Evolutionary conservation across 345 rosid species (phyloP).

Genomic region (Eucalyptus pauciflora): DNA sequence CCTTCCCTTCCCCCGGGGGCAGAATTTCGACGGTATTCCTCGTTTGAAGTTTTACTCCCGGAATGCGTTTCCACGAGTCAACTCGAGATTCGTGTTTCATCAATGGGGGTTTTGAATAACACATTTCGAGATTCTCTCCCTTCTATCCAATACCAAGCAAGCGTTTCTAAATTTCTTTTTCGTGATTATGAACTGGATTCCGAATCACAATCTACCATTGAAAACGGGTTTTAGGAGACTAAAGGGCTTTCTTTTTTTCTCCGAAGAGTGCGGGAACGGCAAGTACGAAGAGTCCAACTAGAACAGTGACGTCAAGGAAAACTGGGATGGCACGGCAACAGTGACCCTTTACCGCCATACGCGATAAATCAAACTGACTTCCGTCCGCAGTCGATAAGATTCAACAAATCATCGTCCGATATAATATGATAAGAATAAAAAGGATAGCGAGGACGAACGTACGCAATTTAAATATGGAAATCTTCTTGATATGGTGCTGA

Average conservation of each 20-base stretch:
- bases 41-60: neutral
- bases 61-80: neutral
- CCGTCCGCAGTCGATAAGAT: fast-evolving
- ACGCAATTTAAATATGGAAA: neutral
- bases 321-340: neutral
- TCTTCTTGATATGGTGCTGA: neutral
- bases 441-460: neutral
- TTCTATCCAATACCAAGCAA: neutral
- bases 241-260: neutral
- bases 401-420: neutral
- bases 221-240: neutral
- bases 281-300: neutral
- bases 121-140: neutral
- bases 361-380: neutral
- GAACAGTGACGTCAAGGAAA: neutral
- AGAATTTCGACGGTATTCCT: neutral
- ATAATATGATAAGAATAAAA: neutral
- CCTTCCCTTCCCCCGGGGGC: neutral
- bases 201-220: too few relatives aligned
- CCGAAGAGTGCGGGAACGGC: neutral
- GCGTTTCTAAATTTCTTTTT: neutral
- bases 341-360: neutral
- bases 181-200: too few relatives aligned
- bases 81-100: neutral
- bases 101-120: neutral